These are phyloP conservation scores for Sarocladiaceae sp. DNA, from an alignment of 2,329 filamentous ascomycete species.

Conservation along the genomic window DNA sequence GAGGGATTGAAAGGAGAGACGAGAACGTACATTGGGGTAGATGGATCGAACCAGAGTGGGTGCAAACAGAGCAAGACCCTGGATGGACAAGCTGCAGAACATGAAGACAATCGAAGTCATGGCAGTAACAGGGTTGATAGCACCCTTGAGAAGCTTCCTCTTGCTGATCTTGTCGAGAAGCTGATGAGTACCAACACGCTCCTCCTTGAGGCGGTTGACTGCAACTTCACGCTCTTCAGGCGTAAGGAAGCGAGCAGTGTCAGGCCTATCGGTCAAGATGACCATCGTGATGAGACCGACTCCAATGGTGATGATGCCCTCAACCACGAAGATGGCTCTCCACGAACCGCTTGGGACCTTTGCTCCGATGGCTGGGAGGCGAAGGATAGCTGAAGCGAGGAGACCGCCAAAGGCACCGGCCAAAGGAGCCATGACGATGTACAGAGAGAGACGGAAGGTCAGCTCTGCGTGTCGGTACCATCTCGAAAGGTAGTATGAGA, in stretches of 20 bases:
- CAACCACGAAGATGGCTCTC: constrained; percentile 69
- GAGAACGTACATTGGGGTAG: constrained; percentile 49
- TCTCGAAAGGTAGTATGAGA: constrained; percentile 67
- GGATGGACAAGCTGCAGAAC: constrained; percentile 66
- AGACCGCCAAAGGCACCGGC: constrained; percentile 70
- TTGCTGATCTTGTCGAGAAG: constrained; percentile 60
- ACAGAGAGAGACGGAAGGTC: constrained; percentile 62
- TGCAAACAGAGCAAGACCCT: constrained; percentile 65
- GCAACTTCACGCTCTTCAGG: constrained; percentile 64
- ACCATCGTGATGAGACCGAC: constrained; percentile 57
- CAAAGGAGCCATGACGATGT: constrained; percentile 66
- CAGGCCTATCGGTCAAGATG: constrained; percentile 66
- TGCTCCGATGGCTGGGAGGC: constrained; percentile 51
- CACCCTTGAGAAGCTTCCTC: constrained; percentile 55
- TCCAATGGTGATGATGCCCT: constrained; percentile 54
- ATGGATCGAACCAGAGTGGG: constrained; percentile 67
- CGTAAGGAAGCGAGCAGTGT: constrained; percentile 62
- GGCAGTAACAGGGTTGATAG: constrained; percentile 59
- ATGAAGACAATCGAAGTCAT: constrained; percentile 55
- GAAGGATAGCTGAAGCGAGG: constrained; percentile 60
- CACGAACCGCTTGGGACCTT: constrained; percentile 41
- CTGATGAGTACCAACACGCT: constrained; percentile 57
- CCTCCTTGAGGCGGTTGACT: constrained; percentile 63
- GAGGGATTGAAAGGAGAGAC: too few species aligned
- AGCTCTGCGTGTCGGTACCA: constrained; percentile 70